phyloP scores from a whole-genome alignment of 2,329 filamentous ascomycete genomes.

The Stagonosporopsis tanaceti region DNA sequence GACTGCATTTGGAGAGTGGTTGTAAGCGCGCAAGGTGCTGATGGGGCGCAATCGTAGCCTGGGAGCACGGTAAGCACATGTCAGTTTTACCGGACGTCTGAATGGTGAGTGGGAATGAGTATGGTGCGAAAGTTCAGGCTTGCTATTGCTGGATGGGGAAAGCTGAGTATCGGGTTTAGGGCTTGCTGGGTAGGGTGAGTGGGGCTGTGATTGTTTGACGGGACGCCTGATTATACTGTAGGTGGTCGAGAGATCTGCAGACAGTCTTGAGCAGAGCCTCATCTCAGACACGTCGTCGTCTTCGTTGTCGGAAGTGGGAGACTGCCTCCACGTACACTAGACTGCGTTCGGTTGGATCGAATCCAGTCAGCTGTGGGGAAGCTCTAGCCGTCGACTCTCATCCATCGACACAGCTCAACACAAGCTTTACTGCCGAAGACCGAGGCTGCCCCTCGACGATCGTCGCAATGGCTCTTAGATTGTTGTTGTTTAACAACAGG shows the following conservation, averaged over 20 bases:
- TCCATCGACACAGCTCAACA: constrained; percentile 3
- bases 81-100: neutral
- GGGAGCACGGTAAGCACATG: neutral
- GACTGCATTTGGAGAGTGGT: neutral
- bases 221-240: neutral
- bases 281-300: neutral
- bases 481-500: neutral
- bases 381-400: constrained; percentile 8
- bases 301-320: neutral
- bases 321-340: neutral
- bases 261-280: neutral
- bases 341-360: neutral
- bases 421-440: neutral
- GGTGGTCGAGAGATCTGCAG: neutral
- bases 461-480: neutral
- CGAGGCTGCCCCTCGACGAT: constrained; percentile 3
- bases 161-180: neutral
- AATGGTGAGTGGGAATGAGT: neutral
- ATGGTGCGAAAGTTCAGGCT: neutral
- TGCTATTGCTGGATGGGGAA: neutral
- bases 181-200: neutral
- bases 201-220: neutral
- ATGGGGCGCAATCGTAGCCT: neutral
- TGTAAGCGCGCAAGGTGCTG: neutral
- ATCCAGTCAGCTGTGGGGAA: neutral